Base-by-base conservation (phyloP, 345 rosid genomes). In the Eucalyptus coolabah region DNA sequence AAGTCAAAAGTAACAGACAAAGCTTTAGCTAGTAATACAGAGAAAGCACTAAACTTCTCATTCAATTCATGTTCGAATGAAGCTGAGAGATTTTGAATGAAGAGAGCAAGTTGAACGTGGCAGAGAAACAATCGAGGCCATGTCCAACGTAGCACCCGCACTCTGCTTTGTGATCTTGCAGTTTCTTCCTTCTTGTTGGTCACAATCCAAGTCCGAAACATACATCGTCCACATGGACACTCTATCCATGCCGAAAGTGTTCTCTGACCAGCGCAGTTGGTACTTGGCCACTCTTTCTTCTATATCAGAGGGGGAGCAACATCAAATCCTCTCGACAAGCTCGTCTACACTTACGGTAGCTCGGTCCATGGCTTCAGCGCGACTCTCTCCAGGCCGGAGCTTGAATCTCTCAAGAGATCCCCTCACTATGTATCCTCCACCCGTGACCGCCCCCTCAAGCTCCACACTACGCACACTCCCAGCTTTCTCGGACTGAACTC, bases 391-490 rank as follows among this genome's bases (percentile, higher is more conserved):
- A 91, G 2, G 45, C 65, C 87, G 21, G 94, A 94, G 92, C 95
- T 93, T 63, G 91, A 91, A 40, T 42, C 65, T 59, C 93, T 94
- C 77, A 87, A 91, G 89, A 32, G 56, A 30, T 89, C 88, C 89
- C 91, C 91, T 65, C 93, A 93, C 82, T 93, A 89, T 86, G 90
- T 91, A 80, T 93, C 94, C 18, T 90, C 81, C 53, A 44, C 91
- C 37, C 53, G 47, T 16, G 94, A 94, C 87, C 91, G 63, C 69
- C 91, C 89, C 51, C 90, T 93, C 9, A 28, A 87, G 65, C 87
- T 89, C 56, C 93, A 93, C 91, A 94, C 94, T 19, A 93, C 94
- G 9, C 94, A 89, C 86, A 91, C 94, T 21, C 89, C 89, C n/a
- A 65, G 90, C 28, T 93, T 91, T 90, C 92, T 93, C 12, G 93